Evolutionary conservation across 2,329 filamentous ascomycete genomes (phyloP), one percentile per base, ranked within the genome.

Genomic region (Calonectria crousiana): DNA sequence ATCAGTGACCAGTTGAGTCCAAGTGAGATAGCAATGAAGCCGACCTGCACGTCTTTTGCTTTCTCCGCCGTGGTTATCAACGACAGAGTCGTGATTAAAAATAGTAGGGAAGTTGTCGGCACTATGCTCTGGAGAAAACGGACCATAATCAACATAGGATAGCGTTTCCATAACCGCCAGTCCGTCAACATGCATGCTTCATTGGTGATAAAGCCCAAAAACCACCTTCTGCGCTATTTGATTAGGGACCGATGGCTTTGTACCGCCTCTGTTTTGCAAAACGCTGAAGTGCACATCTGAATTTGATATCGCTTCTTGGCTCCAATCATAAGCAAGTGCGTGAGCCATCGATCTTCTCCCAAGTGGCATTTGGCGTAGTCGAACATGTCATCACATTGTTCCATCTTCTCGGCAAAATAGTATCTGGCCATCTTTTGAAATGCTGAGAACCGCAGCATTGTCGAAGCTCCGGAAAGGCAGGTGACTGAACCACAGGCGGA

Each of bases 151-250:
- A 99, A 89, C 67, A 98, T 89, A 0, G 97, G 95, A 84, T 98
- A 98, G 67, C 95, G 91, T 83, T 91, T 94, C 96, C 96, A 98
- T 34, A 98, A 89, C 73, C 97, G 92, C 84, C 94, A 92, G 85
- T 98, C 96, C 2, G 97, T 98, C 86, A 99, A 88, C 97, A 98
- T 98, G 86, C 96, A 98, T 10, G 95, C 96, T 84, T 98, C 96
- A 84, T 99, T 99, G 20, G 96, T 98, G 86, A 98, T 96, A 85
- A 98, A 98, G 36, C 96, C 96, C 53, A 98, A 89, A 84, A 98
- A 98, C 97, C 97, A 99, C 82, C 97, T 91, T 70, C 96, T 93
- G 74, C 97, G 93, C 87, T 99, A 97, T 88, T 98, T 98, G 83
- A 98, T 89, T 60, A 99, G 90, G 79, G 94, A 95, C 72, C 87